Evolutionary conservation across 2,329 filamentous ascomycete genomes (phyloP).

Genomic region (Boeremia lycopersici): DNA sequence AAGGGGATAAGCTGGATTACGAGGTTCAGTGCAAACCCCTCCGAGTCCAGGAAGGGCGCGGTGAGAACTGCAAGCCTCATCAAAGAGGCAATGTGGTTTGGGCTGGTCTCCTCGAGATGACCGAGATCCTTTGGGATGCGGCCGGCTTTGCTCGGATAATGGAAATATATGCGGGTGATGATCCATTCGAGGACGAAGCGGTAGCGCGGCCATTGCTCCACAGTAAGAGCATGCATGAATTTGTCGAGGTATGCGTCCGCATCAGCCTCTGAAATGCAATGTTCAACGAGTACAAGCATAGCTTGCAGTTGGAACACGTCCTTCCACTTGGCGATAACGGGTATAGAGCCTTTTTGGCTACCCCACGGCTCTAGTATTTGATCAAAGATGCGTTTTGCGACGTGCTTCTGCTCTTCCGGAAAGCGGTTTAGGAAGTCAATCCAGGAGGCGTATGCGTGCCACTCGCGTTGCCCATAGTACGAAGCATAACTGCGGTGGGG

Average conservation of each 20-base stretch:
- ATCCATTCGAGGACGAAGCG: constrained; percentile 57
- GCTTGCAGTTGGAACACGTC: constrained; percentile 55
- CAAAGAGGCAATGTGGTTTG: constrained; percentile 54
- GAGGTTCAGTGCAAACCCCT: constrained; percentile 48
- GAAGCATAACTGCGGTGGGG: constrained; percentile 46
- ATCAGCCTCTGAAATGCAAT: constrained; percentile 36
- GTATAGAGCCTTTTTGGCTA: constrained; percentile 50
- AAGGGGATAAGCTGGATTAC: constrained; percentile 52
- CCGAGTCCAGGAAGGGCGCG: constrained; percentile 45
- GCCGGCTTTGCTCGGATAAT: constrained; percentile 38
- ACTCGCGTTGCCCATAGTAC: constrained; percentile 54
- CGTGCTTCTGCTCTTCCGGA: constrained; percentile 27
- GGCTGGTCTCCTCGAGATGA: constrained; percentile 52
- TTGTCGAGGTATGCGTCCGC: constrained; percentile 43
- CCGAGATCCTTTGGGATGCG: constrained; percentile 46
- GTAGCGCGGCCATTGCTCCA: constrained; percentile 56
- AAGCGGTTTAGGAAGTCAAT: constrained; percentile 53
- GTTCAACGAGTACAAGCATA: constrained; percentile 52
- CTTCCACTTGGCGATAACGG: constrained; percentile 56
- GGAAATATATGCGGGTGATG: constrained; percentile 51
- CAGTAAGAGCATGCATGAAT: constrained; percentile 49
- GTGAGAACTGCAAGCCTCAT: constrained; percentile 55
- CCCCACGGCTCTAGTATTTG: constrained; percentile 51
- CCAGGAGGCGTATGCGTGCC: constrained; percentile 52
- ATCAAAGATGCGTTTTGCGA: constrained; percentile 40